Evolutionary conservation across 805 yeast genomes (phyloP).

Genomic region (Candida pseudoglaebosa): DNA sequence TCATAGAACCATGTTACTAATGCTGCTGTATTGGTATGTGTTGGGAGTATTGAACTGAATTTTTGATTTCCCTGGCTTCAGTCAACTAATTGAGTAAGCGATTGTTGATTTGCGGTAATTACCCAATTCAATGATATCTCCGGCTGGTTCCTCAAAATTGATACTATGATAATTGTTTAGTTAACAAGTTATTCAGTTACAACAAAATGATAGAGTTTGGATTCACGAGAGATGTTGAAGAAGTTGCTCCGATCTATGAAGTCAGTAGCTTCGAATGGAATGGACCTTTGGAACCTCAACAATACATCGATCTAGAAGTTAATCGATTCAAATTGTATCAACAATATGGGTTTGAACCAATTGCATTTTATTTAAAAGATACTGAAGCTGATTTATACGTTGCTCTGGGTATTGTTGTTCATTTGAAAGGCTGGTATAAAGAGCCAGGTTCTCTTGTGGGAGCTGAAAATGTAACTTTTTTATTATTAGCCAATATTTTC

Average conservation of each 20-base stretch:
- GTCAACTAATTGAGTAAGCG: too few species aligned
- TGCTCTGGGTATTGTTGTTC: conserved; percentile 21
- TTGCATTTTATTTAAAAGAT: conserved; percentile 26
- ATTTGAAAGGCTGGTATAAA: conserved; percentile 25
- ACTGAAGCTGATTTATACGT: conserved; percentile 17
- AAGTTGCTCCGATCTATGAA: conserved; percentile 16
- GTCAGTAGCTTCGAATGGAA: conserved; percentile 26
- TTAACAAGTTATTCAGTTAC: too few species aligned
- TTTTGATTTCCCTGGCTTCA: too few species aligned
- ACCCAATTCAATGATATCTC: too few species aligned
- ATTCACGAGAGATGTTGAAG: conserved; percentile 20
- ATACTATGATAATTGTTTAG: too few species aligned
- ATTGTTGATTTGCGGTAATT: too few species aligned
- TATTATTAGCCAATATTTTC: conserved; percentile 25
- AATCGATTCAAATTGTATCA: conserved; percentile 3
- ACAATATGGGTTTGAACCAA: conserved; percentile 16
- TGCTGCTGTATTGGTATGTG: too few species aligned
- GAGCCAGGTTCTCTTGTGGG: conserved; percentile 28
- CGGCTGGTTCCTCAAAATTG: too few species aligned
- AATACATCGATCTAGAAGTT: conserved; percentile 12
- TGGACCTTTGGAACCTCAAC: conserved; percentile 12
- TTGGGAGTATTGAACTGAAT: too few species aligned
- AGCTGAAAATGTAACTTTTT: conserved; percentile 24
- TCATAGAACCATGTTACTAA: too few species aligned
- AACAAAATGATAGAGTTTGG: conserved; percentile 10